Percentiles rank a stretch among this genome's conserved stretches.
Conservation (phyloP, 1,139 yeast genomes). For the Groenewaldozyma sp. region DNA sequence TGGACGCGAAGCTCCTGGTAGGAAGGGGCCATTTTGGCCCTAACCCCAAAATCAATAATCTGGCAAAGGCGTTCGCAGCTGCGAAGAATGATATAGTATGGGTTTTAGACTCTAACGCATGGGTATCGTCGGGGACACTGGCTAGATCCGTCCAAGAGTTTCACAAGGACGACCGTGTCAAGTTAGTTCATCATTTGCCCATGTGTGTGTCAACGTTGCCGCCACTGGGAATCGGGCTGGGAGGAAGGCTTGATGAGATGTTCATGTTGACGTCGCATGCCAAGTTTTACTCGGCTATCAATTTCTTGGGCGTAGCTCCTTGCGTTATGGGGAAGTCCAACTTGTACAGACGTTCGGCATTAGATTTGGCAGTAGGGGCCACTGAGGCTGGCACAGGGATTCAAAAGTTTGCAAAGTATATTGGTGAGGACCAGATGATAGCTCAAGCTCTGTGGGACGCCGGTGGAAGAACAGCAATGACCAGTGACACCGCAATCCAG, state of each 20-base stretch:
- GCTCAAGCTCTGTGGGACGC: conserved; percentile 75
- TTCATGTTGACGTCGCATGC: conserved; percentile 76
- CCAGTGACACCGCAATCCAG: conserved; percentile 72
- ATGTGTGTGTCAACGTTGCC: conserved; percentile 41
- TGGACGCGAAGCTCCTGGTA: conserved; percentile 52
- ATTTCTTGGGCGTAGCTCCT: conserved; percentile 70
- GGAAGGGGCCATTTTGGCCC: conserved; percentile 55
- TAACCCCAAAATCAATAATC: conserved; percentile 80
- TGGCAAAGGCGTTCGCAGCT: conserved; percentile 61
- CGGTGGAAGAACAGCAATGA: conserved; percentile 69
- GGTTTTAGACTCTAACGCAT: conserved; percentile 85
- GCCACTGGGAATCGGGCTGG: conserved; percentile 30
- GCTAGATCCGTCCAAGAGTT: conserved; percentile 56
- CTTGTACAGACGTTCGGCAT: conserved; percentile 57
- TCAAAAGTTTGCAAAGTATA: conserved; percentile 64
- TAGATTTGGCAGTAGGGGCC: conserved; percentile 51
- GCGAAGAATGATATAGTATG: conserved; percentile 71
- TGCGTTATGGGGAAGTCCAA: conserved; percentile 94
- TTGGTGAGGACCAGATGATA: conserved; percentile 92
- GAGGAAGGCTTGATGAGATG: conserved; percentile 79
- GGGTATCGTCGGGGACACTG: conserved; percentile 62
- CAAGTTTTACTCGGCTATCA: conserved; percentile 72
- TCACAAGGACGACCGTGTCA: conserved; percentile 37
- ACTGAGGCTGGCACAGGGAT: conserved; percentile 38
- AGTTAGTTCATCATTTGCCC: conserved; percentile 75